These are phyloP conservation scores for Tricharina praecox DNA, from an alignment of 495 filamentous ascomycete genomes.

Conservation along the genomic window DNA sequence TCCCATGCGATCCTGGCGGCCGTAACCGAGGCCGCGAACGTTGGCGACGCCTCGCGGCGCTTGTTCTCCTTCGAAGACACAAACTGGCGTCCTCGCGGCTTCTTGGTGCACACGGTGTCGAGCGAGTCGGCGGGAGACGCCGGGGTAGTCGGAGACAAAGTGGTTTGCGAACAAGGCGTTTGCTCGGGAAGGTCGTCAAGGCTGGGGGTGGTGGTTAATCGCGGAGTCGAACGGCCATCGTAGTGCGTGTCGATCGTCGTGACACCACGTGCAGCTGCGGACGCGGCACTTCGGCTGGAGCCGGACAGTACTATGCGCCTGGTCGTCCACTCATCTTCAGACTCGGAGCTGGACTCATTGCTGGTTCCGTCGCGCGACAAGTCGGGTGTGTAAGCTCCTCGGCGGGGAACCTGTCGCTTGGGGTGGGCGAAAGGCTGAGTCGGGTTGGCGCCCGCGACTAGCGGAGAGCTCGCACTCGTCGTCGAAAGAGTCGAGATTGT, in stretches of 20 bases:
- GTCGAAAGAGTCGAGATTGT: constrained; percentile 16
- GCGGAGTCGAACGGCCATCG: constrained; percentile 14
- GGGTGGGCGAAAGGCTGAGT: constrained; percentile 21
- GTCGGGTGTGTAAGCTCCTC: constrained; percentile 22
- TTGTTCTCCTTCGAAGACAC: neutral
- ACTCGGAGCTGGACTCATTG: constrained; percentile 25
- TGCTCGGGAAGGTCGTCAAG: constrained; percentile 19
- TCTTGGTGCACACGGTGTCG: neutral
- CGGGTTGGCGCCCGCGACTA: constrained; percentile 14
- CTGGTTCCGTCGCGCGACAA: constrained; percentile 19
- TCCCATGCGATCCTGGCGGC: constrained; percentile 26
- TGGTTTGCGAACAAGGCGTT: constrained; percentile 16
- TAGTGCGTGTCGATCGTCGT: neutral
- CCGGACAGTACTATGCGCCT: constrained; percentile 21
- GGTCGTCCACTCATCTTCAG: constrained; percentile 16
- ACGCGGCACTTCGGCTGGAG: constrained; percentile 7
- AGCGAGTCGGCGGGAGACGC: constrained; percentile 12
- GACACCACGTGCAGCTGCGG: neutral
- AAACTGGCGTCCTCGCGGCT: neutral
- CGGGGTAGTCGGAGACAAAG: constrained; percentile 15
- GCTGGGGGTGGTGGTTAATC: constrained; percentile 15
- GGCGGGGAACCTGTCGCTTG: constrained; percentile 24
- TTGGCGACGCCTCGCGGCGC: constrained; percentile 19
- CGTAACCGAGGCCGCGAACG: constrained; percentile 22
- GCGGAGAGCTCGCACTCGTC: constrained; percentile 18